A percentile compares a stretch with the other conserved stretches of the same genome.
phyloP scores from a whole-genome alignment of 257 asterid species.

The Solanum etuberosum region DNA sequence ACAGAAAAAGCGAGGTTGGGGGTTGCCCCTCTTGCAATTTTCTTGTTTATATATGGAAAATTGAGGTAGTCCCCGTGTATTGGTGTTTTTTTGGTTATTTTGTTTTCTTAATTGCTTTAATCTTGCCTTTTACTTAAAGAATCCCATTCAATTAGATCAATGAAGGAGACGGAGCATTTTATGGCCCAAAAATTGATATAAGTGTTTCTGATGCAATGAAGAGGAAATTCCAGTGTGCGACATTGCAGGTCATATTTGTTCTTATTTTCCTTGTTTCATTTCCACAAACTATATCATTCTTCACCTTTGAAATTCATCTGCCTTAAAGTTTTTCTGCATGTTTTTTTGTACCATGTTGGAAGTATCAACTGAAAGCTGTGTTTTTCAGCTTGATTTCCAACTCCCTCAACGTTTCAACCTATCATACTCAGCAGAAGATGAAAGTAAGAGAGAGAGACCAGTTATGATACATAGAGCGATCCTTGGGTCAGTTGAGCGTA shows the following conservation, averaged over 20 bases:
- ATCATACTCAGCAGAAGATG: conserved; percentile 92
- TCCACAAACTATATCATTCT: neutral
- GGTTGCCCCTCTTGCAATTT: neutral
- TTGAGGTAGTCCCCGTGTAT: neutral
- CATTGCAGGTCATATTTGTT: conserved; percentile 62
- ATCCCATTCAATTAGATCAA: conserved; percentile 40
- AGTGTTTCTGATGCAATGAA: conserved; percentile 76
- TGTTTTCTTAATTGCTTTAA: neutral
- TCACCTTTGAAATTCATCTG: neutral
- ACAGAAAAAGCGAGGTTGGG: neutral
- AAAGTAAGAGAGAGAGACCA: conserved; percentile 80
- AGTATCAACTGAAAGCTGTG: conserved; percentile 3
- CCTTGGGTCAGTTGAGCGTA: conserved; percentile 92
- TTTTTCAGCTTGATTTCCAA: conserved; percentile 95
- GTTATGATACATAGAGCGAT: conserved; percentile 95
- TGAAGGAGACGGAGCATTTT: conserved; percentile 96
- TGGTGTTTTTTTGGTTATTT: neutral
- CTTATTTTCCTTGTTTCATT: neutral
- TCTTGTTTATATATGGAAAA: neutral
- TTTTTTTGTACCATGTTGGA: neutral
- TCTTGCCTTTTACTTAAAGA: conserved; percentile 11
- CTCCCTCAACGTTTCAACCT: conserved; percentile 89
- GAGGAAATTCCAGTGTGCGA: conserved; percentile 95
- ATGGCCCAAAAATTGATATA: conserved; percentile 94
- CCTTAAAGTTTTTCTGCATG: conserved; percentile 10